Evolutionary conservation across 2,329 filamentous ascomycete species (phyloP), one percentile per base, ranked within the genome.

Genomic region (Trichoderma citrinoviride): DNA sequence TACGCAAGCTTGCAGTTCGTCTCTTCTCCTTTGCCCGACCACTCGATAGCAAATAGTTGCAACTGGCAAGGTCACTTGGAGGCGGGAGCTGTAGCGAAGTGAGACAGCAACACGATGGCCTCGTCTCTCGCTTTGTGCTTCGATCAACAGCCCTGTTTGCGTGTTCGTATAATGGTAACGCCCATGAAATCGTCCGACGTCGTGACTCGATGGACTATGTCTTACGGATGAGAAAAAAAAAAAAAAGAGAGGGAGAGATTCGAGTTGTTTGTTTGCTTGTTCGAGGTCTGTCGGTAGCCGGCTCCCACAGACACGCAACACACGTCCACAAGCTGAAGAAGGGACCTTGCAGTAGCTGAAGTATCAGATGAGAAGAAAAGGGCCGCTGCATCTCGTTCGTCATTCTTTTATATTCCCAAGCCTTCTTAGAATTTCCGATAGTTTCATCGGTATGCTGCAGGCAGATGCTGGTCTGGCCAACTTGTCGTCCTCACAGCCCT

Each of bases 71-170:
- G 58, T 62, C 46, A 46, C 58, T 62, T 62, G 49, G n/a, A 14
- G n/a, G 25, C 58, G 58, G 49, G 49, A 62, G 33, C 44, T 46
- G 49, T 62, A 62, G 58, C 58, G 58, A 54, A 62, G 58, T 62
- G 58, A 46, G 49, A 62, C 58, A 62, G 49, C 40, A 61, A 46
- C 21, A 19, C 12, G 33, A 27, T 40, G n/a, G 17, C n/a, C 49
- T 46, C 25, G 25, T n/a, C 3, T 37, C 25, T 54, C 49, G 40
- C 49, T 62, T 62, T 15, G 12, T 61, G 17, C 12, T 37, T 33
- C 25, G 37, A 52, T 50, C 17, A 52, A 43, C n/a, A 33, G 46
- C 33, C 46, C 57, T 61, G 46, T 61, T 61, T 61, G 57, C 37
- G 37, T 43, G 33, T 21, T 52, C 17, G 37, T 61, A 29, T 43